A percentile compares a stretch with the other conserved stretches of the same genome.
These are phyloP conservation scores for Fusarium palustre DNA, from an alignment of 2,329 filamentous ascomycete genomes.

Conservation along the genomic window DNA sequence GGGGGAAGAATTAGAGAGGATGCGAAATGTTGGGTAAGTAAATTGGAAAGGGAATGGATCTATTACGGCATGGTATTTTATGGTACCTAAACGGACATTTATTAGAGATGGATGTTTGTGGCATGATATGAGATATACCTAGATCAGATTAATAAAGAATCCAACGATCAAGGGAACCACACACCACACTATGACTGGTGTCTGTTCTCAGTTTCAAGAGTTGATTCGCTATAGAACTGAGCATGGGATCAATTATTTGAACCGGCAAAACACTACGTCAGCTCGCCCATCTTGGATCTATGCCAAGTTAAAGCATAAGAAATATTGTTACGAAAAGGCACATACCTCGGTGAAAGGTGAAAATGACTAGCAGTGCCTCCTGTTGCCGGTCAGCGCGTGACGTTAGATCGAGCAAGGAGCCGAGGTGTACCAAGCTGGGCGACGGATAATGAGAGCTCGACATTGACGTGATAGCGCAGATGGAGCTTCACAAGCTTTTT, in stretches of 20 bases:
- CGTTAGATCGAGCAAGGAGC: conserved; percentile 26
- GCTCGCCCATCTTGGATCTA: conserved; percentile 13
- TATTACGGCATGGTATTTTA: neutral
- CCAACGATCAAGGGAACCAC: conserved; percentile 2
- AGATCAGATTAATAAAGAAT: conserved; percentile 39
- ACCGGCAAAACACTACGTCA: conserved; percentile 31
- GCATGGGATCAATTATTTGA: conserved; percentile 26
- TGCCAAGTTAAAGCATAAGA: conserved; percentile 20
- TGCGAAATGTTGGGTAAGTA: conserved; percentile 15
- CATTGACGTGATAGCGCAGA: conserved; percentile 17
- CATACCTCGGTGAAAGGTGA: conserved; percentile 34
- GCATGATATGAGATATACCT: conserved; percentile 35
- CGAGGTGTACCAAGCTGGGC: conserved; percentile 36
- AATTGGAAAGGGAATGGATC: conserved; percentile 1
- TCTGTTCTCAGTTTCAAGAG: neutral
- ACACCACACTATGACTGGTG: conserved; percentile 7
- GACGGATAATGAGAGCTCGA: conserved; percentile 18
- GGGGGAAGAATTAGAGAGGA: conserved; percentile 17
- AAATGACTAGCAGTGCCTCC: neutral
- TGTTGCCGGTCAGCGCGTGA: conserved; percentile 36
- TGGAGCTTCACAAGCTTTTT: conserved; percentile 41
- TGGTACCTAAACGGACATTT: neutral
- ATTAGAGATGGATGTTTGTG: neutral
- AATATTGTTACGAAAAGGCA: conserved; percentile 29
- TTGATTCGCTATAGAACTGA: neutral